Evolutionary conservation across 108 stramenopile species (phyloP).

Genomic region (Pseudonitzschia multistriata): DNA sequence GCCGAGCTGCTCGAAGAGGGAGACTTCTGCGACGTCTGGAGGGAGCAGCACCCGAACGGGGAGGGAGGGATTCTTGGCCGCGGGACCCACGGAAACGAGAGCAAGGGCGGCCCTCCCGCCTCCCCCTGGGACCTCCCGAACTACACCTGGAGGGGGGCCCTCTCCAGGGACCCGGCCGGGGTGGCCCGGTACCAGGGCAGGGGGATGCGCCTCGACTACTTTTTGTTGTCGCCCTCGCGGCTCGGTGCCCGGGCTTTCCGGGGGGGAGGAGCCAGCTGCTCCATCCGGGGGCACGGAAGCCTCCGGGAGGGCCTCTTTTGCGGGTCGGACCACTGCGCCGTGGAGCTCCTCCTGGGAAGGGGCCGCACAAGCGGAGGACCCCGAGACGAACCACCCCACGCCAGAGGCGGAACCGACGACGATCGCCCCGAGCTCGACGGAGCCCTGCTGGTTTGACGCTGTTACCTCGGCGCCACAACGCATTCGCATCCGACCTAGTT

Average conservation of each 20-base stretch:
- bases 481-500: too few species aligned
- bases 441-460: too few species aligned
- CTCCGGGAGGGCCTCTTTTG: slow-evolving; percentile 34
- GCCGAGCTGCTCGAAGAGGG: slow-evolving; percentile 15
- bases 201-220: slow-evolving; percentile 45
- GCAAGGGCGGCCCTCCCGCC: neutral
- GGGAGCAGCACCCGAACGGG: slow-evolving; percentile 36
- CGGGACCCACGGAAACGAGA: neutral
- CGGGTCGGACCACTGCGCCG: slow-evolving; percentile 45
- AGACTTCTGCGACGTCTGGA: slow-evolving; percentile 44
- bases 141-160: slow-evolving; percentile 44
- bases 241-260: neutral
- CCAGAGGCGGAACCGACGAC: too few species aligned
- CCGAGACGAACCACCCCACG: too few species aligned
- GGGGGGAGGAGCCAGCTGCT: slow-evolving; percentile 18
- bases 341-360: too few species aligned
- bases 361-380: too few species aligned
- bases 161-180: neutral
- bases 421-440: too few species aligned
- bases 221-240: slow-evolving; percentile 23
- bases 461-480: too few species aligned
- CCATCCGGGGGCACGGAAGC: slow-evolving; percentile 41
- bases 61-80: neutral
- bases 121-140: slow-evolving; percentile 29
- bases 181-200: slow-evolving; percentile 35